These are phyloP conservation scores for Westerdykella ornata DNA, from an alignment of 2,329 filamentous ascomycete genomes.

Conservation along the genomic window DNA sequence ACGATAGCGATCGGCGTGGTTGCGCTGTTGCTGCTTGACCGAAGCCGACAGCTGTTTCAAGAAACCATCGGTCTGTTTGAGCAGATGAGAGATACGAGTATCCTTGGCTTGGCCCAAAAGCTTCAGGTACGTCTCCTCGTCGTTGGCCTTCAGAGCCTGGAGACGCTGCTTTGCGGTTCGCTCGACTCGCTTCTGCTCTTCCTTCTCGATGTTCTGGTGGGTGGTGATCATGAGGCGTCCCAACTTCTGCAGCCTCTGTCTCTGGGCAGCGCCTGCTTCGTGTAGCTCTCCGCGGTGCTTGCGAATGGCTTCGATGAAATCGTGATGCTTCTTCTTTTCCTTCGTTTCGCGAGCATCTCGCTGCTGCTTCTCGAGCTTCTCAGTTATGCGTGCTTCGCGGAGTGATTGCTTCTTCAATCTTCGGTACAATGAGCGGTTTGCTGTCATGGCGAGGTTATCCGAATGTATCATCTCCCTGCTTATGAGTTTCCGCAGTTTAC, in stretches of 20 bases:
- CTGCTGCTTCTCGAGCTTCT: conserved; percentile 98
- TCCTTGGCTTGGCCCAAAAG: conserved; percentile 97
- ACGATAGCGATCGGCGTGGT: conserved; percentile 71
- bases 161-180: conserved; percentile 98
- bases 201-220: conserved; percentile 95
- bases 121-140: conserved; percentile 98
- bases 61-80: conserved; percentile 96
- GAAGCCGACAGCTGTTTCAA: conserved; percentile 90
- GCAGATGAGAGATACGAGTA: conserved; percentile 94
- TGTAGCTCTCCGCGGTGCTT: conserved; percentile 74
- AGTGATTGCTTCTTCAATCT: conserved; percentile 96
- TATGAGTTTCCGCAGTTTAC: conserved; percentile 75
- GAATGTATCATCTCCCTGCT: conserved; percentile 90
- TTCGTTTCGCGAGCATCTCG: conserved; percentile 91
- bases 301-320: conserved; percentile 82
- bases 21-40: conserved; percentile 88
- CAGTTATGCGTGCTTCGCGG: conserved; percentile 90
- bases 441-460: conserved; percentile 94
- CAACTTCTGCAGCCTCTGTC: conserved; percentile 73
- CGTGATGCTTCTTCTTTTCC: conserved; percentile 94
- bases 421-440: conserved; percentile 83
- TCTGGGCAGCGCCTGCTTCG: conserved; percentile 59
- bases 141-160: conserved; percentile 95
- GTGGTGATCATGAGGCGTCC: conserved; percentile 82
- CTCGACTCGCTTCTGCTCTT: conserved; percentile 98